Percentiles rank a stretch among this genome's conserved stretches.
Conservation (phyloP, 345 rosid species). For the Lepidium sativum region DNA sequence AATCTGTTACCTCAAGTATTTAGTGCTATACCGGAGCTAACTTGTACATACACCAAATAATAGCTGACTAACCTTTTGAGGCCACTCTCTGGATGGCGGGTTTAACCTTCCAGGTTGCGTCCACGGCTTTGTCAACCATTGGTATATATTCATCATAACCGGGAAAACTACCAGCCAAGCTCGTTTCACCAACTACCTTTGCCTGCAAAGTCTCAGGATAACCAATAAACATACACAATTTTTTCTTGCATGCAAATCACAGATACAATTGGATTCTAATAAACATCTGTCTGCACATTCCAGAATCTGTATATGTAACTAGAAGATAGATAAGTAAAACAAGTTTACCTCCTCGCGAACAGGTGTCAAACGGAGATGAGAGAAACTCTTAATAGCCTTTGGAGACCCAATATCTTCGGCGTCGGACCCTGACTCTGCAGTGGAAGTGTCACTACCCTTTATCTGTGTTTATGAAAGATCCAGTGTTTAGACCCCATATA, state of each 20-base stretch:
- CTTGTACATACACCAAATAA: background rate
- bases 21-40: background rate
- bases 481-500: background rate
- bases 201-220: constrained; percentile 43
- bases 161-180: constrained; percentile 52
- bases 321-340: background rate
- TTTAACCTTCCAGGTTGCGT: constrained; percentile 80
- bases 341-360: constrained; percentile 83
- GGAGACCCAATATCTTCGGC: constrained; percentile 95
- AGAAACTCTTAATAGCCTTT: constrained; percentile 73
- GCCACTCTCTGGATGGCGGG: constrained; percentile 35
- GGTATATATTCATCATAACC: constrained; percentile 99
- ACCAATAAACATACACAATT: too few relatives aligned
- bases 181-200: constrained; percentile 58
- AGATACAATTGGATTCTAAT: background rate
- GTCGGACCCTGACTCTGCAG: constrained; percentile 99
- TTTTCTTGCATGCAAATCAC: too few relatives aligned
- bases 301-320: background rate
- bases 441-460: constrained; percentile 94
- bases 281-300: background rate
- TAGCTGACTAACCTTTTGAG: constrained; percentile 52
- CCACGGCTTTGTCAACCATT: constrained; percentile 96
- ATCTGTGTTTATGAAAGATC: constrained; percentile 35
- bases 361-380: constrained; percentile 91
- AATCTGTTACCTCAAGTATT: background rate